Conservation (phyloP, 2,329 filamentous ascomycete species). For the Alternaria gaisen region DNA sequence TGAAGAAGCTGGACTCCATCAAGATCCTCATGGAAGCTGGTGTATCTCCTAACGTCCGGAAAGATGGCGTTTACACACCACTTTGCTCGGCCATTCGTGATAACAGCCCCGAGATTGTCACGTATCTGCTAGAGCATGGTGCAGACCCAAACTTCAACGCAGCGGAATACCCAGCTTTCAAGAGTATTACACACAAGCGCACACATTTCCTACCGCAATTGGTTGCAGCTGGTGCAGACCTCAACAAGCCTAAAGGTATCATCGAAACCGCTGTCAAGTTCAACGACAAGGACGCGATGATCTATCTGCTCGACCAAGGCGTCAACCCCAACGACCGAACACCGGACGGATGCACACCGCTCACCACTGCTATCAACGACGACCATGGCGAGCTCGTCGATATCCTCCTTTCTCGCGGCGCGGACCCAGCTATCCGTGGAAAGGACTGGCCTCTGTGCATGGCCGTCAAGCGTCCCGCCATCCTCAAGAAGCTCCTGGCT, state of each 20-base stretch:
- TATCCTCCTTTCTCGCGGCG: conserved; percentile 65
- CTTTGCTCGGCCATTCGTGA: conserved; percentile 74
- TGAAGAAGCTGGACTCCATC: conserved; percentile 71
- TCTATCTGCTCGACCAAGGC: conserved; percentile 68
- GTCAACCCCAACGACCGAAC: conserved; percentile 68
- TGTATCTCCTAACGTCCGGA: conserved; percentile 68
- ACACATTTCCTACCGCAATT: conserved; percentile 68
- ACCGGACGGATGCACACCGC: conserved; percentile 66
- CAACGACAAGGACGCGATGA: conserved; percentile 68
- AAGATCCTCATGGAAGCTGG: conserved; percentile 65
- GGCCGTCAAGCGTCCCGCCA: conserved; percentile 68
- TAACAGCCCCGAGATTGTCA: conserved; percentile 68
- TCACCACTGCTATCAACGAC: conserved; percentile 72
- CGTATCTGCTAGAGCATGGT: conserved; percentile 64
- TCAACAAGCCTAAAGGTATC: conserved; percentile 69
- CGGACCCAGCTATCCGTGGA: conserved; percentile 69
- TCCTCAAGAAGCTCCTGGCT: conserved; percentile 66
- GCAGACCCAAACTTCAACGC: conserved; percentile 65
- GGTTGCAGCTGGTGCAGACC: conserved; percentile 65
- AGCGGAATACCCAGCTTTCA: conserved; percentile 72
- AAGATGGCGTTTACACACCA: conserved; percentile 73
- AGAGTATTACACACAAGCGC: conserved; percentile 72
- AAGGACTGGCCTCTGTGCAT: conserved; percentile 76
- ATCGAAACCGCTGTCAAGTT: conserved; percentile 69
- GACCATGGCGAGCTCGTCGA: conserved; percentile 68